phyloP scores from a whole-genome alignment of 352 stramenopile species.

The Pythium apleroticum region DNA sequence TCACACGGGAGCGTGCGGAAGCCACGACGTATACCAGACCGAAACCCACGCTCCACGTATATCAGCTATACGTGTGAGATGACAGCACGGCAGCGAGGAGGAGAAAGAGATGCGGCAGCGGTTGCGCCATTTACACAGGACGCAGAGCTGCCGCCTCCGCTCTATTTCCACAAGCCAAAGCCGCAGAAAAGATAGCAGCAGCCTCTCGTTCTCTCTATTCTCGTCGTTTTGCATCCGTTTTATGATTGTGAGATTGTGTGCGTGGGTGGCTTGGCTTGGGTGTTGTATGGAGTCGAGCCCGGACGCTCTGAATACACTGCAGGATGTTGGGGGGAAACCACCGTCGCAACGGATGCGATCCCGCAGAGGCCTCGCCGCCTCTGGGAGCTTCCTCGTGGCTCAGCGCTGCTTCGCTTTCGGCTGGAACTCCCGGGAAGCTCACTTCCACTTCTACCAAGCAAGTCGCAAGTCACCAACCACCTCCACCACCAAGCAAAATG shows the following conservation, averaged over 20 bases:
- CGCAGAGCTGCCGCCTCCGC: constrained; percentile 14
- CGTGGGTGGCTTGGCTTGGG: not conserved
- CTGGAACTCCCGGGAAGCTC: not conserved
- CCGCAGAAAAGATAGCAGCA: not conserved
- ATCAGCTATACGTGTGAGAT: not conserved
- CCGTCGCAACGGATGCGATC: constrained; percentile 3
- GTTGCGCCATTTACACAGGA: not conserved
- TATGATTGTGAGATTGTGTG: not conserved
- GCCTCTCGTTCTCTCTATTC: not conserved
- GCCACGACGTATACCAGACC: not conserved
- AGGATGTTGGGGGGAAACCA: no score
- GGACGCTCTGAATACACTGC: not conserved
- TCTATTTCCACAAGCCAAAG: constrained; percentile 23
- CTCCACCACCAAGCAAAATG: constrained; percentile 1
- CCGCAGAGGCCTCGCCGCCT: not conserved
- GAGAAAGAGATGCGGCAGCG: not conserved
- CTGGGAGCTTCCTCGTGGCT: not conserved
- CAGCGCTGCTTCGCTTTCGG: no score
- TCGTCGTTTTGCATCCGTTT: not conserved
- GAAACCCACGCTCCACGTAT: not conserved
- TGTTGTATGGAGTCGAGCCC: not conserved
- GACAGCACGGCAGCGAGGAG: not conserved
- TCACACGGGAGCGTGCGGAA: not conserved
- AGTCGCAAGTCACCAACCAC: constrained; percentile 5
- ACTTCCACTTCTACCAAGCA: constrained; percentile 7